Percentiles rank a stretch among this genome's conserved stretches.
phyloP scores from a whole-genome alignment of 31 red algal genomes.

The Pterothamnion heteromorphum region DNA sequence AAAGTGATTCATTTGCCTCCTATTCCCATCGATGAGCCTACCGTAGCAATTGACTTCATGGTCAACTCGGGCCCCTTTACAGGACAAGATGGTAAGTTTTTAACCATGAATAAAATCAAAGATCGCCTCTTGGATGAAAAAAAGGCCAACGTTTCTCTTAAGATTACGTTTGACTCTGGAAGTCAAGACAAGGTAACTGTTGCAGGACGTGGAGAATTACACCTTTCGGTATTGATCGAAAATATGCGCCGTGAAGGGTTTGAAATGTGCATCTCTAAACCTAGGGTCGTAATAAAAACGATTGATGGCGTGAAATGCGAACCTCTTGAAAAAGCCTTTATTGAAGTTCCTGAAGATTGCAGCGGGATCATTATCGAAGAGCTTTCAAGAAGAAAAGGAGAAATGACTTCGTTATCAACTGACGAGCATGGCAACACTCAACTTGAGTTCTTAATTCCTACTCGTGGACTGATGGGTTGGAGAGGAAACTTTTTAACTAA shows the following conservation, averaged over 20 bases:
- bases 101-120: conserved; percentile 84
- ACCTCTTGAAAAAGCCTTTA: conserved; percentile 80
- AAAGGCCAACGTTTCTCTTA: conserved; percentile 75
- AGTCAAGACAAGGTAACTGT: conserved; percentile 73
- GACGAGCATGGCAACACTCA: conserved; percentile 67
- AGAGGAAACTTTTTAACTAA: conserved; percentile 87
- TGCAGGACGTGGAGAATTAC: conserved; percentile 81
- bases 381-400: conserved; percentile 79
- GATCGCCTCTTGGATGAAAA: conserved; percentile 84
- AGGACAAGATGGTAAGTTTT: conserved; percentile 88
- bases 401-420: conserved; percentile 81
- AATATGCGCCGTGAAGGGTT: conserved; percentile 95
- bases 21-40: conserved; percentile 82
- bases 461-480: conserved; percentile 83
- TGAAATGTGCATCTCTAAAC: conserved; percentile 85
- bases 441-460: conserved; percentile 81
- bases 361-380: conserved; percentile 84
- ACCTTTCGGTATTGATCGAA: conserved; percentile 92
- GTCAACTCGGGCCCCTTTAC: conserved; percentile 92
- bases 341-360: conserved; percentile 92
- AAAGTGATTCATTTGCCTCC: conserved; percentile 61
- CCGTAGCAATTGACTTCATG: conserved; percentile 91
- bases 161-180: conserved; percentile 57
- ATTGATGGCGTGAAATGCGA: conserved; percentile 69
- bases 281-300: conserved; percentile 80